Percentiles rank a stretch among this genome's conserved stretches.
phyloP scores from a whole-genome alignment of 2,329 filamentous ascomycete species.

The Botrytis porri region DNA sequence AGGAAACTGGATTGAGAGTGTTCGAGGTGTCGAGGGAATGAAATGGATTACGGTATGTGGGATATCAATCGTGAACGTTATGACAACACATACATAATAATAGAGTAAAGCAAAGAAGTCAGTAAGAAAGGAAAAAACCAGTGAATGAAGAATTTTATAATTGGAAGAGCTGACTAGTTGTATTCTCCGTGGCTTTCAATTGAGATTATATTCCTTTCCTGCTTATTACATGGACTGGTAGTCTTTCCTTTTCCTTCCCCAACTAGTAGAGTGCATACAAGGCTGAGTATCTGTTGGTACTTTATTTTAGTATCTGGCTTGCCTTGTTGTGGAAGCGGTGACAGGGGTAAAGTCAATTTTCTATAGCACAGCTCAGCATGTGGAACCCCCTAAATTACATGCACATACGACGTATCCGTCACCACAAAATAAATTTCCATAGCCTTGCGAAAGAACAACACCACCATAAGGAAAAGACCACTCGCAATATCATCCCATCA shows the following conservation, averaged over 20 bases:
- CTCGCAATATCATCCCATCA: background rate
- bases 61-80: slow-evolving; percentile 8
- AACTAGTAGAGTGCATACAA: background rate
- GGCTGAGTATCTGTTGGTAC: slow-evolving; percentile 18
- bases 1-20: slow-evolving; percentile 22
- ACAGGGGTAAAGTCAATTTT: background rate
- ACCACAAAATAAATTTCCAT: slow-evolving; percentile 1
- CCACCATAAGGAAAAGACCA: background rate
- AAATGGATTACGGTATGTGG: background rate
- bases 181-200: slow-evolving; percentile 5
- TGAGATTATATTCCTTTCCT: slow-evolving; percentile 4
- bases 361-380: slow-evolving; percentile 13
- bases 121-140: background rate
- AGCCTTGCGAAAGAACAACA: slow-evolving; percentile 14
- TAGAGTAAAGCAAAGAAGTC: background rate
- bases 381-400: background rate
- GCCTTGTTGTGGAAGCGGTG: slow-evolving; percentile 9
- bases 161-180: slow-evolving; percentile 14
- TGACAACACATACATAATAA: slow-evolving; percentile 11
- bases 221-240: background rate
- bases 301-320: slow-evolving; percentile 5
- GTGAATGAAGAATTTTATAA: background rate
- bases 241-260: background rate
- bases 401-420: background rate
- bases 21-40: background rate